Evolutionary conservation across 257 asterid genomes (phyloP), one percentile per base, ranked within the genome.

Genomic region (Solanum boliviense): DNA sequence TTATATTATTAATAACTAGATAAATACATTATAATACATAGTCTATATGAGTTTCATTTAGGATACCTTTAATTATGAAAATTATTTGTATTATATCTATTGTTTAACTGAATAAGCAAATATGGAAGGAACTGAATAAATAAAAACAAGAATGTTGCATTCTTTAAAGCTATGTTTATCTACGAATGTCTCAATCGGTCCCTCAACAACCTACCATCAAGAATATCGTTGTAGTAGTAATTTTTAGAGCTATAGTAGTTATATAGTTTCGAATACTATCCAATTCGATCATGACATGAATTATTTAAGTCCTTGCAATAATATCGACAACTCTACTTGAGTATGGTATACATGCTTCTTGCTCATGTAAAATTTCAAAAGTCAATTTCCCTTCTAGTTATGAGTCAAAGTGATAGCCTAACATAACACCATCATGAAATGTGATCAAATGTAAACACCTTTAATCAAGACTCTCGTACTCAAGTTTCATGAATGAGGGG

Each of bases 401-500:
- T 3, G 39, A 70, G n/a, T 31, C 23, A 13, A 25, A 7, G 12
- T 3, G 0, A 31, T 3, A 13, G 1, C 15, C 25, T 32, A 32
- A 29, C 7, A 16, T 16, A 15, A 71, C 5, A 31, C 4, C 9
- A 9, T 15, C 9, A 20, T 73, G 3, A 9, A 71, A 73, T 32
- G 4, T 7, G 4, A 8, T 16, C 0, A 3, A 4, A 18, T 72
- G 16, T 41, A 39, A 32, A 0, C 34, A 32, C 34, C 34, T 32
- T 32, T 32, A 72, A 72, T 34, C 16, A 9, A 1, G 5, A 7
- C 0, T 72, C 16, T 72, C 27, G 3, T 16, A 8, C 9, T 31
- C 2, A 15, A 70, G 4, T 7, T 7, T 71, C 13, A 1, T 0
- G 6, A 31, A 31, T 15, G 6, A 0, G 23, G 4, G 20, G 3